Evolutionary conservation across 2,329 filamentous ascomycete genomes (phyloP).

Genomic region (Moelleriella libera): DNA sequence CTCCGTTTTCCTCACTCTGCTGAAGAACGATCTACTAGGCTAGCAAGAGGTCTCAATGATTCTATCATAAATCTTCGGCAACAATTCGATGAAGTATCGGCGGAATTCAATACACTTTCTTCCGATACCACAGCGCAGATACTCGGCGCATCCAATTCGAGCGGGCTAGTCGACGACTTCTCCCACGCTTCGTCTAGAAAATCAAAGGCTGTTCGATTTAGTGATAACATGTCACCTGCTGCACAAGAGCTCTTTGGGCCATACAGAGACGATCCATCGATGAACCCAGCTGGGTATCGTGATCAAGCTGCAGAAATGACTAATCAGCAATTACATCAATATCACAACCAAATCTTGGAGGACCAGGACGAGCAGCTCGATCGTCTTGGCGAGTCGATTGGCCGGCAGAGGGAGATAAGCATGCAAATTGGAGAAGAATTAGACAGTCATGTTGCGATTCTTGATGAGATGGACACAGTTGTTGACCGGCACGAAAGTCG

Average conservation of each 20-base stretch:
- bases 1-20: slow-evolving; percentile 1
- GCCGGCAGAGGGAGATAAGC: slow-evolving; percentile 78
- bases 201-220: slow-evolving; percentile 76
- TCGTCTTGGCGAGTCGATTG: slow-evolving; percentile 68
- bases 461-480: slow-evolving; percentile 76
- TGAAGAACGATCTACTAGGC: slow-evolving; percentile 16
- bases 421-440: slow-evolving; percentile 96
- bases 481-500: slow-evolving; percentile 70
- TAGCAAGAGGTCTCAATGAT: slow-evolving; percentile 38
- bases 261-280: slow-evolving; percentile 55
- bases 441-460: slow-evolving; percentile 73
- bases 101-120: slow-evolving; percentile 63
- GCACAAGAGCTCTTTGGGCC: slow-evolving; percentile 32
- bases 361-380: slow-evolving; percentile 95
- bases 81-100: slow-evolving; percentile 62
- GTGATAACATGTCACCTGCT: slow-evolving; percentile 40
- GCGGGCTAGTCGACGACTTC: slow-evolving; percentile 48
- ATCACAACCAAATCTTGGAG: slow-evolving; percentile 67
- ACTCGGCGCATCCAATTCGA: slow-evolving; percentile 49
- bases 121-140: slow-evolving; percentile 33
- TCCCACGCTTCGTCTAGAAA: slow-evolving; percentile 39
- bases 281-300: slow-evolving; percentile 38
- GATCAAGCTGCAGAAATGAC: slow-evolving; percentile 46
- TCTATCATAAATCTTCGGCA: slow-evolving; percentile 54
- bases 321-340: slow-evolving; percentile 77